Evolutionary conservation across 1,284 basidiomycete species (phyloP).

Genomic region (Chiua sp.): DNA sequence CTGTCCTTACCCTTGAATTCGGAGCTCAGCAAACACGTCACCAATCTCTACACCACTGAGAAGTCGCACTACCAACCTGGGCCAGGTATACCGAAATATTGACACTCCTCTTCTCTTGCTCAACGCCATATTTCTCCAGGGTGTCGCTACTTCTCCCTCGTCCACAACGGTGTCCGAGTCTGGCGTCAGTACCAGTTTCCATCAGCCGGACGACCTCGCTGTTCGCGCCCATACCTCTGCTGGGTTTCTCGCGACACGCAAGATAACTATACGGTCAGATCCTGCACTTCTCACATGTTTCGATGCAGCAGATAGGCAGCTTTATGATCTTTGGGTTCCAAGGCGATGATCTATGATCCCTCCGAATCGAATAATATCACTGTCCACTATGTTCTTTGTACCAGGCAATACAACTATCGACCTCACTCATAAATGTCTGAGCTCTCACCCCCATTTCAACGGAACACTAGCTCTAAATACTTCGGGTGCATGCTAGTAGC

Average conservation of each 20-base stretch:
- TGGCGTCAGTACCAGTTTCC: slow-evolving; percentile 25
- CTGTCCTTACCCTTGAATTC: background rate
- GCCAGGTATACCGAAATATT: slow-evolving; percentile 20
- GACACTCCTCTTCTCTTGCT: background rate
- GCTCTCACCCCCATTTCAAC: too few species aligned
- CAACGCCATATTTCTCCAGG: slow-evolving; percentile 13
- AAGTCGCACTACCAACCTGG: slow-evolving; percentile 12
- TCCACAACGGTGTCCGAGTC: slow-evolving; percentile 41
- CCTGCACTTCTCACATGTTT: slow-evolving; percentile 71
- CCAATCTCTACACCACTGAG: slow-evolving; percentile 18
- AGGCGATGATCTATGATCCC: slow-evolving; percentile 31
- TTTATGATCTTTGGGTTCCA: slow-evolving; percentile 77
- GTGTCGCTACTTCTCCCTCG: slow-evolving; percentile 30
- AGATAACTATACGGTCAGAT: slow-evolving; percentile 61
- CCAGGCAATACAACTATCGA: background rate
- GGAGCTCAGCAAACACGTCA: slow-evolving; percentile 6
- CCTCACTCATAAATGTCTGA: too few species aligned
- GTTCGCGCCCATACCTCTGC: slow-evolving; percentile 31
- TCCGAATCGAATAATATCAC: background rate
- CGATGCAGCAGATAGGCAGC: slow-evolving; percentile 70
- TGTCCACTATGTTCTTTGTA: background rate
- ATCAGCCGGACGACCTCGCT: slow-evolving; percentile 23
- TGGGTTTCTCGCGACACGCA: slow-evolving; percentile 40
- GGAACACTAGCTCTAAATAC: too few species aligned
- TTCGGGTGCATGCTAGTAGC: too few species aligned